These are phyloP conservation scores for Ophiostoma sp. DNA, from an alignment of 2,329 filamentous ascomycete species.

Conservation along the genomic window DNA sequence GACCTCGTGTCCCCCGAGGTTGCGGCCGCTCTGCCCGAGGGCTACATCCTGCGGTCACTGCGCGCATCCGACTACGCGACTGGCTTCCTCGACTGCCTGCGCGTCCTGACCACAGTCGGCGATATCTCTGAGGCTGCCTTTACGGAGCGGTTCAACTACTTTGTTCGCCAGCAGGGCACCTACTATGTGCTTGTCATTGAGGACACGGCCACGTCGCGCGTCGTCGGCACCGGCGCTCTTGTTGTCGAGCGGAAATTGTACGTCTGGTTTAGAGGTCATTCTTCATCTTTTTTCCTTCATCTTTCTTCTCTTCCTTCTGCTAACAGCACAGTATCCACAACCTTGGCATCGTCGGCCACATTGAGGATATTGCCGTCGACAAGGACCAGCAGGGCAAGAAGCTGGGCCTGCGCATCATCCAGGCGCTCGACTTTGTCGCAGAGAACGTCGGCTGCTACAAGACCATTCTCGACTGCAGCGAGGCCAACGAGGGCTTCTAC, in stretches of 20 bases:
- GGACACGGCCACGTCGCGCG: constrained; percentile 55
- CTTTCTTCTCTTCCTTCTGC: no score
- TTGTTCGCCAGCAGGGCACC: constrained; percentile 63
- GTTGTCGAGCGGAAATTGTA: constrained; percentile 93
- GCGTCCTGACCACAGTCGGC: constrained; percentile 88
- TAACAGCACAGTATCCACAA: constrained; percentile 61
- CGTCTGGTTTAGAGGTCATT: constrained; percentile 33
- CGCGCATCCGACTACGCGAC: constrained; percentile 69
- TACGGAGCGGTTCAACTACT: constrained; percentile 75
- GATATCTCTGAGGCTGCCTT: constrained; percentile 73
- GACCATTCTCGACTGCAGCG: constrained; percentile 93
- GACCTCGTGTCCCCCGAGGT: constrained; percentile 74
- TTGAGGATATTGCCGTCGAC: constrained; percentile 94
- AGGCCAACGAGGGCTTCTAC: constrained; percentile 96
- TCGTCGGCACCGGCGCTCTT: constrained; percentile 88
- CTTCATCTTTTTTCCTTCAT: background rate
- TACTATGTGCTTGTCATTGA: constrained; percentile 87
- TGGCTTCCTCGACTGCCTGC: constrained; percentile 85
- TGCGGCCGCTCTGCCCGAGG: constrained; percentile 64
- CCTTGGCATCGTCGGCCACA: constrained; percentile 82
- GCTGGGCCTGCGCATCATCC: constrained; percentile 84
- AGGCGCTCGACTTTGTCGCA: constrained; percentile 85
- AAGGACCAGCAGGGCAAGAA: constrained; percentile 98
- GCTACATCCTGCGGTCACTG: constrained; percentile 78
- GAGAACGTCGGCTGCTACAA: constrained; percentile 92